Percentiles rank a stretch among this genome's conserved stretches.
phyloP scores from a whole-genome alignment of 108 stramenopile genomes.

The Skeletonema costatum region DNA sequence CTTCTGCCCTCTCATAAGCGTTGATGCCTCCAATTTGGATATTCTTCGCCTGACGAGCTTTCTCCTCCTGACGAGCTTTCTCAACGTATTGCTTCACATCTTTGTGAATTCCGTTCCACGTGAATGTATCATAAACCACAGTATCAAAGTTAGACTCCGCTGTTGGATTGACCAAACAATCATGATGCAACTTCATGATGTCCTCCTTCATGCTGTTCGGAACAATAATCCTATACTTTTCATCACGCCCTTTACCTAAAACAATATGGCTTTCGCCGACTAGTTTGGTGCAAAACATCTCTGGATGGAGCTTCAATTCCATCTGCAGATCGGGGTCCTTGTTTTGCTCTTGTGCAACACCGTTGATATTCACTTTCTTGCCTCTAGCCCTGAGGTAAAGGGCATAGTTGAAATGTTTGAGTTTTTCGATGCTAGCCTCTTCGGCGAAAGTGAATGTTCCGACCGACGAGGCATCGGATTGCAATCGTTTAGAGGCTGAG shows the following conservation, averaged over 20 bases:
- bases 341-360: neutral
- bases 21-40: neutral
- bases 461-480: neutral
- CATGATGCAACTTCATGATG: neutral
- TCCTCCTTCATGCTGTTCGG: neutral
- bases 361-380: neutral
- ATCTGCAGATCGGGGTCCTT: neutral
- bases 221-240: neutral
- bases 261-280: neutral
- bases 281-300: neutral
- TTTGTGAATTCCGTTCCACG: neutral
- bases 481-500: neutral
- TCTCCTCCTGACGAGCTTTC: neutral
- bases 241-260: neutral
- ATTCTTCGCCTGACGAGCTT: neutral
- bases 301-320: neutral
- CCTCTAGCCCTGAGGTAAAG: neutral
- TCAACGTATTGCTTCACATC: neutral
- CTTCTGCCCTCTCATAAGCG: neutral
- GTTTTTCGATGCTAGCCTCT: neutral
- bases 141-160: neutral
- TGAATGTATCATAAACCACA: neutral
- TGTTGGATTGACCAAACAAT: neutral
- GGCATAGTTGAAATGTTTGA: neutral
- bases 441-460: neutral